Percentiles rank a stretch among this genome's conserved stretches.
Conservation (phyloP, 768 basidiomycete species). For the Xanthoconium stramineum region DNA sequence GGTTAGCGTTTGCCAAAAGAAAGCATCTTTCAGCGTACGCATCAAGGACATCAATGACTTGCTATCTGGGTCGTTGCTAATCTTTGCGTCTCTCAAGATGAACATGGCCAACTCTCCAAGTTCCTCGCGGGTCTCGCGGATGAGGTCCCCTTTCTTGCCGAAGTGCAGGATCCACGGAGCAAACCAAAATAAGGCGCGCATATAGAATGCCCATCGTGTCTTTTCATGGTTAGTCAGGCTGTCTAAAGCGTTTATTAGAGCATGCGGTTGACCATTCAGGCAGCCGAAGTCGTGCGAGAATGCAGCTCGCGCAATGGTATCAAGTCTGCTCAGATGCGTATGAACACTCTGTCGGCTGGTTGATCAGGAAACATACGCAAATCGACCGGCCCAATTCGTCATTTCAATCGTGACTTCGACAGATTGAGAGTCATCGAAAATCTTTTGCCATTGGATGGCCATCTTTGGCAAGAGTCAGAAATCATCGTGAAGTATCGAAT, state of each 20-base stretch:
- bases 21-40: conserved; percentile 32
- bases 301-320: conserved; percentile 58
- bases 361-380: conserved; percentile 45
- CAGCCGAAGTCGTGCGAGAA: conserved; percentile 62
- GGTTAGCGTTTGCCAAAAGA: conserved; percentile 3
- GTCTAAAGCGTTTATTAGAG: conserved; percentile 51
- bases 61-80: conserved; percentile 39
- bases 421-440: conserved; percentile 40
- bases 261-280: conserved; percentile 46
- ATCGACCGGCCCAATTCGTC: conserved; percentile 58
- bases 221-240: conserved; percentile 61
- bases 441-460: conserved; percentile 47
- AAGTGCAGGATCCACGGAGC: conserved; percentile 53
- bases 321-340: conserved; percentile 38
- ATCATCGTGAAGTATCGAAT: not conserved
- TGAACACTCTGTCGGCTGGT: not conserved
- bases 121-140: conserved; percentile 49
- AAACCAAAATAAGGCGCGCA: conserved; percentile 61
- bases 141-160: conserved; percentile 58
- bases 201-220: conserved; percentile 56
- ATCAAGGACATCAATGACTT: conserved; percentile 54
- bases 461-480: conserved; percentile 28
- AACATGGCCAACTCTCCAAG: conserved; percentile 49
- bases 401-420: conserved; percentile 50
- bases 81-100: conserved; percentile 56